Base-by-base conservation (phyloP, 176 grass and related monocot species). In the Secale cereale region DNA sequence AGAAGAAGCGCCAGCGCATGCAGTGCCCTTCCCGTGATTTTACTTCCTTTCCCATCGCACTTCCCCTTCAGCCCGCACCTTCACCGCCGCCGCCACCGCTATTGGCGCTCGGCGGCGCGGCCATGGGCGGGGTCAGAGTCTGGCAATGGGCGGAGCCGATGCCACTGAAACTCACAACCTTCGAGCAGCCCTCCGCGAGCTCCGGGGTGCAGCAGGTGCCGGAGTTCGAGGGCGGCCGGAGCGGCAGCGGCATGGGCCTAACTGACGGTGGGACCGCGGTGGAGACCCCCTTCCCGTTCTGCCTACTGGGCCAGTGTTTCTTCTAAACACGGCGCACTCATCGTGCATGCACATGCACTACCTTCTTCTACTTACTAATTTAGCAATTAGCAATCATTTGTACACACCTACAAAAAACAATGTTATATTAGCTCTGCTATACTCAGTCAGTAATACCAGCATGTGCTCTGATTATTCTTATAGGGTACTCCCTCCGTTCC, bases 241-340 rank as follows among this genome's bases (percentile, higher is more conserved):
- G 48, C 48, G 48, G 16, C 7, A 29, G 46, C 8, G 35, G 76
- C 70, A 79, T 71, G 71, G 80, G 62, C 35, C 19, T 87, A 7
- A 79, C 48, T 48, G 80, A 65, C 32, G 50, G 56, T 52, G 29
- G 82, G 32, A 59, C 78, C 31, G 17, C 74, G 8, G 71, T 64
- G 5, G 85, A 87, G 19, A 78, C 59, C 15, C 80, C 90, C 29
- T 92, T 92, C 71, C 90, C 93, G 1, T 95, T 95, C 93, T 92
- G 85, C 69, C 79, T 92, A 10, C 90, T 95, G 14, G 93, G 90
- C 41, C 64, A 88, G 70, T 70, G 85, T 80, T 92, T 94, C 85
- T 86, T 88, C 70, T 91, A 70, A 70, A 80, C 41, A 45, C 17
- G 54, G 1, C 8, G 27, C 82, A 1, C 8, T 22, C 82, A 76